Evolutionary conservation across 2,329 filamentous ascomycete species (phyloP), one percentile per base, ranked within the genome.

Genomic region (Colletotrichum brevisporum): DNA sequence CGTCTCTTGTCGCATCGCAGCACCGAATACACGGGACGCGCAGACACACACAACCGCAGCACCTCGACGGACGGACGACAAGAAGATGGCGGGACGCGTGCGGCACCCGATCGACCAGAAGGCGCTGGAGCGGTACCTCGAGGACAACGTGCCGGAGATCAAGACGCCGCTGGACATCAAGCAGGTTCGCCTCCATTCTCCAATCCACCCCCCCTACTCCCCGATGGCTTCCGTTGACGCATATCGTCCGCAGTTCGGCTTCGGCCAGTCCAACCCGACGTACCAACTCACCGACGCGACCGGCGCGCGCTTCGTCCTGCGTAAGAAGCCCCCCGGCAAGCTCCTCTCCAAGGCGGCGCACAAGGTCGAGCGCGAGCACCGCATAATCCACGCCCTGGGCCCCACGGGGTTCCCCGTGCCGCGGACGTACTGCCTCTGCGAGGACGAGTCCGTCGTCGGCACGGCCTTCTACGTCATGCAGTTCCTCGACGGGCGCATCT

Each of bases 391-490:
- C 78, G 95, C 95, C 3, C 87, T 98, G 39, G 89, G 90, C 63
- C 72, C 84, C 62, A 97, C 94, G 21, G 90, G 93, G 77, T 94
- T 98, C 9, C 93, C 95, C 0, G 94, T 97, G 0, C 96, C 96
- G 5, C 91, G 88, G 78, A 89, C 94, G 12, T 92, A 94, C 79
- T 92, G 91, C 76, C 88, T 98, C 18, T 99, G 96, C 82, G 92
- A 97, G 80, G 95, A 98, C 81, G 83, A 86, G 48, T 83, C 81
- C 66, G 86, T 98, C 45, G 86, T 98, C 71, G 96, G 95, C 64
- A 98, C 95, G 8, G 89, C 94, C 6, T 99, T 98, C 81, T 98
- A 99, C 83, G 91, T 98, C 77, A 98, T 99, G 96, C 91, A 94
- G 79, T 98, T 96, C 79, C 86, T 98, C 70, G 92, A 97, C 77